phyloP scores from a whole-genome alignment of 441 rosid species.

The Adansonia gregorii region DNA sequence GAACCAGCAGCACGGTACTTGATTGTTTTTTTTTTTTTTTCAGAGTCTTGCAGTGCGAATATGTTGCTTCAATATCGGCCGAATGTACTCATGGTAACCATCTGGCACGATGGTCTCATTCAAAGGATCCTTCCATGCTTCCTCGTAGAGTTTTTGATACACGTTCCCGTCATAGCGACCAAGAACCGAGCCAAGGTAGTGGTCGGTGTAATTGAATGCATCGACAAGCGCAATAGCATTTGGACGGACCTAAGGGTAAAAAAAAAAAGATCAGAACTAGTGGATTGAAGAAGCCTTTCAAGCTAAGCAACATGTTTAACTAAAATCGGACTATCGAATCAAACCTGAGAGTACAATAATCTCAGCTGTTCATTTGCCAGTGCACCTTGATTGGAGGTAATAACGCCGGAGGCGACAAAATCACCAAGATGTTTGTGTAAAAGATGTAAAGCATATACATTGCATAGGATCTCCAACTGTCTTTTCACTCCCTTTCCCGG shows the following conservation, averaged over 20 bases:
- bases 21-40: conserved; percentile 10
- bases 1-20: not conserved
- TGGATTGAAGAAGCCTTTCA: not conserved
- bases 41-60: conserved; percentile 76
- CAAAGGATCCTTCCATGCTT: conserved; percentile 94
- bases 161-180: conserved; percentile 92
- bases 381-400: conserved; percentile 81
- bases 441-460: conserved; percentile 67
- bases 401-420: conserved; percentile 69
- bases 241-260: conserved; percentile 65
- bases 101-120: conserved; percentile 87
- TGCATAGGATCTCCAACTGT: conserved; percentile 65
- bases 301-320: conserved; percentile 7
- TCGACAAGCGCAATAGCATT: conserved; percentile 89
- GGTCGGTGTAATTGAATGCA: conserved; percentile 89
- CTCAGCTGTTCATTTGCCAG: conserved; percentile 83
- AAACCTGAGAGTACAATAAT: conserved; percentile 71
- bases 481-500: conserved; percentile 83
- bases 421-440: conserved; percentile 86
- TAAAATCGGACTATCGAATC: not conserved
- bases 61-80: conserved; percentile 83
- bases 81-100: conserved; percentile 80
- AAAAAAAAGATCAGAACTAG: not conserved
- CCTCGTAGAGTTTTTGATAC: conserved; percentile 81
- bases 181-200: conserved; percentile 74